These are phyloP conservation scores for Colletotrichum spaethianum DNA, from an alignment of 2,329 filamentous ascomycete genomes.

Conservation along the genomic window DNA sequence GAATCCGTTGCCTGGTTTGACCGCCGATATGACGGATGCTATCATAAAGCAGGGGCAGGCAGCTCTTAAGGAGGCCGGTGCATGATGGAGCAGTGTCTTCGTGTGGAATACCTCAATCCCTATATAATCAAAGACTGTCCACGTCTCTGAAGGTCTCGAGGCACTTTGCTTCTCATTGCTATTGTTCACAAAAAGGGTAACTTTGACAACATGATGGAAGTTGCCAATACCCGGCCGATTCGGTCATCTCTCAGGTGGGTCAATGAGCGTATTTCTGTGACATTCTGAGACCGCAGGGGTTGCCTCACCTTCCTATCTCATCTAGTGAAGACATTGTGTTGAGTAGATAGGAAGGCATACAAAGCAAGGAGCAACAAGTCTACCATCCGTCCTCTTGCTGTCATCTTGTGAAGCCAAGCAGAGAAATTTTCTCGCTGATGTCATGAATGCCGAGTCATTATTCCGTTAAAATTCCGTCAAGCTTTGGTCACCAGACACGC, in stretches of 20 bases:
- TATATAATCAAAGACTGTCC: not conserved
- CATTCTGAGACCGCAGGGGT: not conserved
- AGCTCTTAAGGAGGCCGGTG: constrained; percentile 38
- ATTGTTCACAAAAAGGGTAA: not conserved
- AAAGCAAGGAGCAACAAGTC: not conserved
- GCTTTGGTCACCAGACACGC: constrained; percentile 14
- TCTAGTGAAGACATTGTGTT: too few relatives aligned
- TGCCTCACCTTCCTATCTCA: not conserved
- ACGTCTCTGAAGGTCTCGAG: not conserved
- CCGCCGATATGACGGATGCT: constrained; percentile 33
- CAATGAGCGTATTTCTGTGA: not conserved
- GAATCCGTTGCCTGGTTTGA: constrained; percentile 33
- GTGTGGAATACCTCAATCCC: not conserved
- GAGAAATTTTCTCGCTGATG: not conserved
- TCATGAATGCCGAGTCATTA: constrained; percentile 21
- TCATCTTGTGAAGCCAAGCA: too few relatives aligned
- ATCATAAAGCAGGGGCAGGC: constrained; percentile 38
- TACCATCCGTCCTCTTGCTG: not conserved
- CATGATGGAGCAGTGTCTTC: constrained; percentile 6
- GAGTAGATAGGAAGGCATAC: too few relatives aligned
- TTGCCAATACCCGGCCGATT: not conserved
- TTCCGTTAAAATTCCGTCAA: not conserved
- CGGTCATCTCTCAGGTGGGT: not conserved
- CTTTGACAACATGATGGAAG: not conserved
- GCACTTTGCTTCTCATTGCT: not conserved